Conservation (phyloP, 306 rosid species). For the Quercus variabilis region DNA sequence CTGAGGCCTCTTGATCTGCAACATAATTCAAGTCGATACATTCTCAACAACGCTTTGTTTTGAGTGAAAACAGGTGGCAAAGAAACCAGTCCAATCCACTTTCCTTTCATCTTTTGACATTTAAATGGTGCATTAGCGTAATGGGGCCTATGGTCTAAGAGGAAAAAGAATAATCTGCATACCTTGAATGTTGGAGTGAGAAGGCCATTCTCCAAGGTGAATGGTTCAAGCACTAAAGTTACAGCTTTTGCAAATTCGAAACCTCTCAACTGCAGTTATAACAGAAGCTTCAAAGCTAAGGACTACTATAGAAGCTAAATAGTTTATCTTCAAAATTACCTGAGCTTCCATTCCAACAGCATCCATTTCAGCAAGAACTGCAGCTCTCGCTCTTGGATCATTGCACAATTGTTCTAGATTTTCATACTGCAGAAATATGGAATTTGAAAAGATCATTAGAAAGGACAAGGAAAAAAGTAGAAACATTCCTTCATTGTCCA, state of each 20-base stretch:
- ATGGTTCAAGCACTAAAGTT: slow-evolving; percentile 73
- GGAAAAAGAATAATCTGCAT: slow-evolving; percentile 19
- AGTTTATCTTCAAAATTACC: slow-evolving; percentile 26
- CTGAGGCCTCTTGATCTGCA: slow-evolving; percentile 91
- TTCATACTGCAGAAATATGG: slow-evolving; percentile 47
- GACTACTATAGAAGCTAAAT: not conserved
- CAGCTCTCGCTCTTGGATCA: slow-evolving; percentile 74
- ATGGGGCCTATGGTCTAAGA: not conserved
- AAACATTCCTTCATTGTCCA: not conserved
- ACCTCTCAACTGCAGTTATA: slow-evolving; percentile 74
- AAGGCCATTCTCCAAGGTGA: slow-evolving; percentile 81
- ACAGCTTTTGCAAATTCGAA: slow-evolving; percentile 85
- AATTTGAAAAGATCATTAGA: slow-evolving; percentile 6
- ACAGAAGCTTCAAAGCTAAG: not conserved
- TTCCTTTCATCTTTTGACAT: not conserved
- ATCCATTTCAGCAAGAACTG: slow-evolving; percentile 88
- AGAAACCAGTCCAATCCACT: not conserved
- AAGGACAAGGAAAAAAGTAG: not conserved
- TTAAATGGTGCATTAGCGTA: not conserved
- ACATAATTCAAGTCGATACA: not conserved
- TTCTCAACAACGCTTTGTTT: not conserved
- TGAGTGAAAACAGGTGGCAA: not conserved
- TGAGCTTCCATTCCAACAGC: slow-evolving; percentile 81
- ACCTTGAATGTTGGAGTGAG: slow-evolving; percentile 96
- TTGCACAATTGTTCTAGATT: slow-evolving; percentile 67